These are phyloP conservation scores for Citrullus mucosospermus DNA, from an alignment of 306 rosid species.

Conservation along the genomic window DNA sequence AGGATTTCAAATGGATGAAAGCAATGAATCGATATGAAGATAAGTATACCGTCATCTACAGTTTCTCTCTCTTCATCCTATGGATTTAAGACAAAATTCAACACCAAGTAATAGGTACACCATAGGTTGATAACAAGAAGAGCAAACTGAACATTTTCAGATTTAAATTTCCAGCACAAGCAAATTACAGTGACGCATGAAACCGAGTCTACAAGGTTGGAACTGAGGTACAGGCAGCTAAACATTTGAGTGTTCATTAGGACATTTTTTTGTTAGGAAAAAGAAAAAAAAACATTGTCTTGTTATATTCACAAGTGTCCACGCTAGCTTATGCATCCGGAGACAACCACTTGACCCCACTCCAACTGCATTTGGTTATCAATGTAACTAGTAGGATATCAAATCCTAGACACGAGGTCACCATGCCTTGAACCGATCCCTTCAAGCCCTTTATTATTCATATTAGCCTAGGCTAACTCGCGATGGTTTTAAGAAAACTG, in stretches of 20 bases:
- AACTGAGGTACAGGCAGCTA: background rate
- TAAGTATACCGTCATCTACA: background rate
- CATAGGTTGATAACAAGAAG: background rate
- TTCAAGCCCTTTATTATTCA: background rate
- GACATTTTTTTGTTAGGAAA: background rate
- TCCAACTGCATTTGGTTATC: background rate
- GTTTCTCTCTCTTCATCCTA: constrained; percentile 38
- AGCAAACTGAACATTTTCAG: background rate
- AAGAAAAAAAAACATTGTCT: no score
- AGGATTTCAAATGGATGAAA: background rate
- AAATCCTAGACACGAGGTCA: background rate
- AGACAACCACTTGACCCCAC: background rate
- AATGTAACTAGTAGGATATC: background rate
- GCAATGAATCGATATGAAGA: background rate
- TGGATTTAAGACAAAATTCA: background rate
- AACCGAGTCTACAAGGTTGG: background rate
- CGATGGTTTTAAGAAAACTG: background rate
- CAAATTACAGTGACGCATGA: background rate
- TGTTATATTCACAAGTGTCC: background rate
- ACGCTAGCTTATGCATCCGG: background rate
- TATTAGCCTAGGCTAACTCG: background rate
- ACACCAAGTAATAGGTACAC: background rate
- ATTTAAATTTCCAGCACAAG: background rate
- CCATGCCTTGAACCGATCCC: background rate
- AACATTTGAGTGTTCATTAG: background rate